A percentile compares a stretch with the other conserved stretches of the same genome.
These are phyloP conservation scores for Cronartium ribicola DNA, from an alignment of 1,284 basidiomycete species.

Conservation along the genomic window DNA sequence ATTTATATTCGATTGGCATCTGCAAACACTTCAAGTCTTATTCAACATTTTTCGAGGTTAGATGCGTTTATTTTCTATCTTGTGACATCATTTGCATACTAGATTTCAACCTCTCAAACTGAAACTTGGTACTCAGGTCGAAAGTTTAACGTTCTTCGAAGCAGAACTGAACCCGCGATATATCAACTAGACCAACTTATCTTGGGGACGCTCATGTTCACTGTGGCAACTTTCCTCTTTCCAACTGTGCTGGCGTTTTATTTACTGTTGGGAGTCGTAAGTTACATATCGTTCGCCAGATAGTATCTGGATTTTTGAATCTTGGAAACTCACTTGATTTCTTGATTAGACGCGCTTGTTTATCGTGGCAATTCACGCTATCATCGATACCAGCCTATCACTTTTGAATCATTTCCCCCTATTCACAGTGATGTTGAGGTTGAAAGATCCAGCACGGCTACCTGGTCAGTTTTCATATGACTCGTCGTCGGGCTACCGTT, in stretches of 20 bases:
- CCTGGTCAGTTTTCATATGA: conserved; percentile 60
- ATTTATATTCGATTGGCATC: conserved; percentile 63
- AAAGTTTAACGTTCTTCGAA: conserved; percentile 73
- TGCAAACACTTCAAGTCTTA: conserved; percentile 63
- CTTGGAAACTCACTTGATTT: conserved; percentile 31
- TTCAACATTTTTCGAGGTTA: conserved; percentile 92
- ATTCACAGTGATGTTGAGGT: conserved; percentile 76
- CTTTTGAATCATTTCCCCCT: conserved; percentile 86
- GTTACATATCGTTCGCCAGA: conserved; percentile 47
- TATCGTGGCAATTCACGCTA: conserved; percentile 61
- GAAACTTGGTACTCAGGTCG: conserved; percentile 60
- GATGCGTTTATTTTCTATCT: conserved; percentile 47
- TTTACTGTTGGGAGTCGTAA: conserved; percentile 68
- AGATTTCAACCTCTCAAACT: not conserved
- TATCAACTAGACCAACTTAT: conserved; percentile 92
- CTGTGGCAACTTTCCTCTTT: conserved; percentile 79
- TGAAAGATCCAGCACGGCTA: conserved; percentile 76
- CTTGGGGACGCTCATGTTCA: conserved; percentile 91
- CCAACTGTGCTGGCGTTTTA: conserved; percentile 88
- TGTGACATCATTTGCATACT: not conserved
- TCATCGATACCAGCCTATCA: conserved; percentile 63
- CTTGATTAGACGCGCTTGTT: conserved; percentile 60
- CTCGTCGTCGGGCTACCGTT: not conserved
- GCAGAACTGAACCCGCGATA: conserved; percentile 77
- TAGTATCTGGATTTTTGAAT: not conserved